A percentile compares a stretch with the other conserved stretches of the same genome.
These are phyloP conservation scores for Graphilbum sp. DNA, from an alignment of 2,329 filamentous ascomycete genomes.

Conservation along the genomic window DNA sequence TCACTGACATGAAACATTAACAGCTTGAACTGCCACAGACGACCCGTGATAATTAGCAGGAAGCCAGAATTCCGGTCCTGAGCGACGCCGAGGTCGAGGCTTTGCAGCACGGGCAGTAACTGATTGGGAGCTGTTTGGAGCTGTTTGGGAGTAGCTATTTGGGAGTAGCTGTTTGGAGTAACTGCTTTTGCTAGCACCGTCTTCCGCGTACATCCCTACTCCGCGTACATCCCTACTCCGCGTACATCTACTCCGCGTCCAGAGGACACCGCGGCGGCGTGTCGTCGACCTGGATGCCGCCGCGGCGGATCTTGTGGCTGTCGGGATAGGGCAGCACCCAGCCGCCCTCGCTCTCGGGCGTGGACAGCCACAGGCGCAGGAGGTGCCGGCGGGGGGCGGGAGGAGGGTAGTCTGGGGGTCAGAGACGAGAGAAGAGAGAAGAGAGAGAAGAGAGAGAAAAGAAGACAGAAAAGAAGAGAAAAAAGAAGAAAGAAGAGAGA, in stretches of 20 bases:
- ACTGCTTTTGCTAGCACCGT: too few species aligned
- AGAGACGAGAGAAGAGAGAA: not conserved
- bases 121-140: too few species aligned
- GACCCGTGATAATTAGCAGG: too few species aligned
- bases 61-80: too few species aligned
- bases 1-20: too few species aligned
- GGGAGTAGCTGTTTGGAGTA: too few species aligned
- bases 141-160: too few species aligned
- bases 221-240: not conserved
- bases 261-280: conserved; percentile 56
- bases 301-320: conserved; percentile 68
- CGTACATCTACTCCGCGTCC: conserved; percentile 73
- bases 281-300: conserved; percentile 77
- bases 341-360: conserved; percentile 66
- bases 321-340: conserved; percentile 77
- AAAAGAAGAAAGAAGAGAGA: not conserved
- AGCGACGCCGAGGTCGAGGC: too few species aligned
- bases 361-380: conserved; percentile 71
- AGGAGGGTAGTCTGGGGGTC: conserved; percentile 32
- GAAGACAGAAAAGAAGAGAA: not conserved
- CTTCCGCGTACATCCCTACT: too few species aligned
- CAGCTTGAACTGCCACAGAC: too few species aligned
- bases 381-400: conserved; percentile 59
- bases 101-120: too few species aligned
- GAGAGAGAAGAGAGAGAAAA: not conserved